Base-by-base conservation (phyloP, 768 basidiomycete genomes). In the Leccinum rimulosum region DNA sequence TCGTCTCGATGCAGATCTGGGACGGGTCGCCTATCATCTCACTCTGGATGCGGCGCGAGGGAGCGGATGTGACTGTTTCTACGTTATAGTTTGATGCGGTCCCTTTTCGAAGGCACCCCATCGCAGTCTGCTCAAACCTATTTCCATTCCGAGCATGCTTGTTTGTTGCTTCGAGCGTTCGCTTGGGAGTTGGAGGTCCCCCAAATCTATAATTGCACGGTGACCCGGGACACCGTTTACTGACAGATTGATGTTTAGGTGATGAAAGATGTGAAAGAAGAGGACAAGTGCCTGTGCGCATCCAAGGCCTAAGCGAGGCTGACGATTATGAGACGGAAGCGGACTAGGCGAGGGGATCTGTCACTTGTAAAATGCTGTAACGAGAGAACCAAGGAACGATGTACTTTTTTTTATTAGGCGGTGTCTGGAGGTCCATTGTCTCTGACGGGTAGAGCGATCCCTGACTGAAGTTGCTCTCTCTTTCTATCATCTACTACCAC, bases 261-360 rank as follows among this genome's bases (percentile, higher is more conserved):
- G 50, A 80, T 82, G 81, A 70, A 72, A 55, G 65, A 74, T 54
- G 78, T 82, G 56, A 77, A 78, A 65, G 82, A 82, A 55, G 79
- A 80, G 64, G 75, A 83, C 66, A 77, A 73, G 63, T 82, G 81
- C 63, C 66, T 61, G 57, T 83, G 81, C 62, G 55, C 74, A 55
- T 65, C 50, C 10, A n/a, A 50, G 52, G 38, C 35, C 40, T 59
- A 64, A 66, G 61, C 66, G 69, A 58, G 53, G 53, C 19, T 59
- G 56, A 45, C 33, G 61, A 61, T 45, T 55, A 35, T 47, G 45
- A 47, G 22, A 22, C 40, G 40, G n/a, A n/a, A 43, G 40, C 47
- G 22, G 56, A 28, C 50, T 65, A 64, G 49, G 60, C 48, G 61
- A 55, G 40, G 52, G 52, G 35, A 52, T 47, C 49, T 54, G 57